Evolutionary conservation across 176 grass and related monocot species (phyloP).

Genomic region (Eragrostis curvula): DNA sequence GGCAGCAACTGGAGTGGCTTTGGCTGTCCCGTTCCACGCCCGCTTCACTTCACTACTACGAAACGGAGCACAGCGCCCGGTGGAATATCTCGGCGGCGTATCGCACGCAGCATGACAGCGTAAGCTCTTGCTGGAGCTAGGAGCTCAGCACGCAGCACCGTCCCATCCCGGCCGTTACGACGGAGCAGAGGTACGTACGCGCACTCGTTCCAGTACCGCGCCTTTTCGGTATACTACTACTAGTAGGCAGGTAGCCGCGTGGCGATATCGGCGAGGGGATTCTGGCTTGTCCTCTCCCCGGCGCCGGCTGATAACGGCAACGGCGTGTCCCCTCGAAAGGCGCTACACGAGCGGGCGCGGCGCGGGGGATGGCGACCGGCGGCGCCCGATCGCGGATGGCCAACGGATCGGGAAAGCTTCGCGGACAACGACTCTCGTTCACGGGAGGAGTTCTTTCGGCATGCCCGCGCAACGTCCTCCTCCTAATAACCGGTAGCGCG

Average conservation of each 20-base stretch:
- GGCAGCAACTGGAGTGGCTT: no score
- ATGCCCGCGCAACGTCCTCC: no score
- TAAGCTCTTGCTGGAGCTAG: no score
- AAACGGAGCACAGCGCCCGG: no score
- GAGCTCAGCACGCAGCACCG: no score
- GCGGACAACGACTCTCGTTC: conserved; percentile 20
- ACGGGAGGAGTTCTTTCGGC: not conserved
- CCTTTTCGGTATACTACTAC: not conserved
- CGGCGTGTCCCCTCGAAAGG: conserved; percentile 3
- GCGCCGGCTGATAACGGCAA: conserved; percentile 36
- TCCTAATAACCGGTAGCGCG: no score
- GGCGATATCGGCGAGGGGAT: conserved; percentile 37
- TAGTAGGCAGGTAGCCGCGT: not conserved
- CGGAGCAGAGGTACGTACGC: not conserved
- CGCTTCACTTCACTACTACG: no score
- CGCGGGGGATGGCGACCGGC: conserved; percentile 38
- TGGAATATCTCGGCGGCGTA: no score
- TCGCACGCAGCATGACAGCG: no score
- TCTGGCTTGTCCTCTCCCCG: conserved; percentile 43
- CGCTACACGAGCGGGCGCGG: not conserved
- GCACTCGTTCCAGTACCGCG: not conserved
- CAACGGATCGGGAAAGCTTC: conserved; percentile 11
- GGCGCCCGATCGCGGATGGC: conserved; percentile 6
- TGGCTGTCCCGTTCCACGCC: no score
- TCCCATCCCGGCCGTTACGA: not conserved